Evolutionary conservation across 257 asterid species (phyloP), one percentile per base, ranked within the genome.

Genomic region (Marsdenia floribunda): DNA sequence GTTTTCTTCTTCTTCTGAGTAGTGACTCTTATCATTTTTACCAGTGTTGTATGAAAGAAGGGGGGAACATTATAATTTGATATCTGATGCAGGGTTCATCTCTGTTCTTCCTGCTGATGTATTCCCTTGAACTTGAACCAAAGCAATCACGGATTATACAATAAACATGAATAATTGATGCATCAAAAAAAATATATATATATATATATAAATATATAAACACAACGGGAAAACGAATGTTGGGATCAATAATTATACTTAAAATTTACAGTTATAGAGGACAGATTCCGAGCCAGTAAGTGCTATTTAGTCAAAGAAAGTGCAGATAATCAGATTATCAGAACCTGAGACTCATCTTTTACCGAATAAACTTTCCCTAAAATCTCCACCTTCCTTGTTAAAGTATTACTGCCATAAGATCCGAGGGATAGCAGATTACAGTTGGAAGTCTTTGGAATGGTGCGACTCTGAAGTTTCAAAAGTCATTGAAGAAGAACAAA

Each of bases 371-470:
- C 54, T 24, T 78, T 72, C 50, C 80, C 80, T 71, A 64, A 59
- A 68, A 44, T 44, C 37, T 37, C 47, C 70, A 73, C 83, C 85
- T 73, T 24, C 81, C 78, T n/a, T 35, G 16, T 74, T 72, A 52
- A 61, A 52, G 6, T 65, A 40, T 29, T 11, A 13, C n/a, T 59
- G 54, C 76, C 74, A 55, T 24, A 61, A 75, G 64, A 72, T 77
- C 65, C 69, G 67, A 80, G 58, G 22, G 37, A 3, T 72, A 59
- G 37, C 35, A 49, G 44, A 75, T 66, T 29, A 50, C 55, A 49
- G 4, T 60, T 55, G 77, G 19, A 72, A 10, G 73, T 54, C 24
- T 57, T n/a, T 47, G 74, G 60, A 16, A 46, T 24, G 14, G 46
- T 40, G 46, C 46, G 46, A 40, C 46, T 10, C 52, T 69, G 69